These are phyloP conservation scores for Rhodotorula sp. DNA, from an alignment of 1,284 basidiomycete species.

Conservation along the genomic window DNA sequence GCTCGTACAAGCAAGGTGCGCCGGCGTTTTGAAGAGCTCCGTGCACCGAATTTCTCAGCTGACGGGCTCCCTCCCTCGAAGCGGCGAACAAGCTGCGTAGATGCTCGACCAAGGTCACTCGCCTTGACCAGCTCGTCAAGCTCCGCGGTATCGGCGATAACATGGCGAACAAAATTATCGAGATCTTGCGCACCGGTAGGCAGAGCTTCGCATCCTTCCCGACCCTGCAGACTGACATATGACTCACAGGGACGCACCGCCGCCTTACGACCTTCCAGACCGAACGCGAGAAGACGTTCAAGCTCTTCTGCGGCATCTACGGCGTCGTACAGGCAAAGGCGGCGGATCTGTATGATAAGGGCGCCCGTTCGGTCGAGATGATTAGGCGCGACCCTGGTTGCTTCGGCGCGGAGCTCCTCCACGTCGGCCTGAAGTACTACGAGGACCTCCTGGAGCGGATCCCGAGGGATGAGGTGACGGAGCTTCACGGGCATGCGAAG, in stretches of 20 bases:
- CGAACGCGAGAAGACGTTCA: not conserved
- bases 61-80: no score
- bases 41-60: no score
- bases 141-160: constrained; percentile 12
- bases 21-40: no score
- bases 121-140: constrained; percentile 60
- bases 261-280: constrained; percentile 7
- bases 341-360: constrained; percentile 67
- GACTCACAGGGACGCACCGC: constrained; percentile 61
- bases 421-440: constrained; percentile 69
- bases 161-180: constrained; percentile 61
- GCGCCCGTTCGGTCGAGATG: constrained; percentile 75
- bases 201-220: constrained; percentile 50
- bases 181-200: constrained; percentile 68
- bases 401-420: constrained; percentile 55
- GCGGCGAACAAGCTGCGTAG: constrained; percentile 33
- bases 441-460: constrained; percentile 78
- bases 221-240: constrained; percentile 56
- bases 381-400: constrained; percentile 58
- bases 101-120: constrained; percentile 53
- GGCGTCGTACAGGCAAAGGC: constrained; percentile 58
- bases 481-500: constrained; percentile 69
- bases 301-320: constrained; percentile 55
- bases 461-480: constrained; percentile 71
- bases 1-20: constrained; percentile 21